Percentiles rank a stretch among this genome's conserved stretches.
These are phyloP conservation scores for Polyplosphaeria fusca DNA, from an alignment of 495 filamentous ascomycete species.

Conservation along the genomic window DNA sequence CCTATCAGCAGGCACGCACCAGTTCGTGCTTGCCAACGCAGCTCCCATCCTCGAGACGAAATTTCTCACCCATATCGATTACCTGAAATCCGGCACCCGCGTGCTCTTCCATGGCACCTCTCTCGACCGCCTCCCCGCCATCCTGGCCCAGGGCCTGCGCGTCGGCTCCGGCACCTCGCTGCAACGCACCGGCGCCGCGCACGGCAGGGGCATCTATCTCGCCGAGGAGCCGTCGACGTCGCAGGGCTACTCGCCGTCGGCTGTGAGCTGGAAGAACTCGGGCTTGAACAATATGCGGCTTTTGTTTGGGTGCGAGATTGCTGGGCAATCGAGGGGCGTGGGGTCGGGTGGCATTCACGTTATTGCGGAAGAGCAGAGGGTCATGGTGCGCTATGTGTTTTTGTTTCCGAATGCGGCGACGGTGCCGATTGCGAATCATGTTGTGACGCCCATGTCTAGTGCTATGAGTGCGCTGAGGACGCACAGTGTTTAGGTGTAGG, in stretches of 20 bases:
- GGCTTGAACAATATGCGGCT: slow-evolving; percentile 30
- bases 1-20: slow-evolving; percentile 33
- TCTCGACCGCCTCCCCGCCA: slow-evolving; percentile 35
- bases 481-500: not conserved
- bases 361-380: slow-evolving; percentile 27
- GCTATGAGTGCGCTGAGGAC: slow-evolving; percentile 30
- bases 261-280: slow-evolving; percentile 28
- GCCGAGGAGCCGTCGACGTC: slow-evolving; percentile 37
- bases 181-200: slow-evolving; percentile 36
- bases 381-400: slow-evolving; percentile 41
- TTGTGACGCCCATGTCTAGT: slow-evolving; percentile 35
- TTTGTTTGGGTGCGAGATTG: slow-evolving; percentile 39
- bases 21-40: slow-evolving; percentile 40
- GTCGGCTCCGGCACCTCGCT: slow-evolving; percentile 31
- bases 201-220: slow-evolving; percentile 39
- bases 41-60: slow-evolving; percentile 30
- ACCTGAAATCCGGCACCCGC: slow-evolving; percentile 1
- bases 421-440: slow-evolving; percentile 29
- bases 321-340: slow-evolving; percentile 20
- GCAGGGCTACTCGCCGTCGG: slow-evolving; percentile 23
- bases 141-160: slow-evolving; percentile 37
- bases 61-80: slow-evolving; percentile 21
- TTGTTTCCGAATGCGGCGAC: slow-evolving; percentile 18
- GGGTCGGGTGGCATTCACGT: slow-evolving; percentile 33
- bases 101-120: slow-evolving; percentile 43